Base-by-base conservation (phyloP, 345 rosid species). In the Physaria fendleri region DNA sequence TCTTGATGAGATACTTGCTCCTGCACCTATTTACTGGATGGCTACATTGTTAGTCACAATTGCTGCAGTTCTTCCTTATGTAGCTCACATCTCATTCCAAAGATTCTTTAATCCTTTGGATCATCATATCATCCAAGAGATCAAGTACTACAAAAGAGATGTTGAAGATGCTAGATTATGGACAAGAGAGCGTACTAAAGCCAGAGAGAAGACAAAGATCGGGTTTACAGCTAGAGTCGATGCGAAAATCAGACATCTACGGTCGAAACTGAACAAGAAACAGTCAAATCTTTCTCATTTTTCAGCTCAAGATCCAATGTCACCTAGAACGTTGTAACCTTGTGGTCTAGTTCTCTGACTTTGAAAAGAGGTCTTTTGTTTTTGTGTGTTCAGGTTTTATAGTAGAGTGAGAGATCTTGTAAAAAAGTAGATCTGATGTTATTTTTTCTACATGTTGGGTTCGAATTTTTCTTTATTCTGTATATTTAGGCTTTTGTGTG, bases 121-220 rank as follows among this genome's bases (percentile, higher is more conserved):
- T 71, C 99, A 93, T 72, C 97, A 89, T 53, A 83, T 93, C 76
- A 83, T 93, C 46, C 99, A 93, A 76, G 97, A 87, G 75, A 93
- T 93, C 69, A 87, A 87, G 71, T 79, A 83, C 73, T 90, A 79
- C 69, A 81, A 59, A 73, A 82, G 87, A 47, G 99, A 94, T 8
- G 76, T 83, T 0, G 81, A 84, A 75, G 99, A 94, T 47, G 75
- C 76, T 34, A 68, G 69, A 39, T 79, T 94, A 90, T 94, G 96
- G 99, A 76, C 76, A 2, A 54, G 97, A 74, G 99, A 94, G 70
- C 62, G 95, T 39, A 87, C 96, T 1, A 94, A 87, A 75, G 97
- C 97, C 0, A 54, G 95, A 64, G 88, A 94, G 70, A 78, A 78
- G 76, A 94, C 99, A 8, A 94, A 90, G 90, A 85, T 94, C 3